Evolutionary conservation across 73 alveolate species (phyloP).

Genomic region (Paramecium biaurelia): DNA sequence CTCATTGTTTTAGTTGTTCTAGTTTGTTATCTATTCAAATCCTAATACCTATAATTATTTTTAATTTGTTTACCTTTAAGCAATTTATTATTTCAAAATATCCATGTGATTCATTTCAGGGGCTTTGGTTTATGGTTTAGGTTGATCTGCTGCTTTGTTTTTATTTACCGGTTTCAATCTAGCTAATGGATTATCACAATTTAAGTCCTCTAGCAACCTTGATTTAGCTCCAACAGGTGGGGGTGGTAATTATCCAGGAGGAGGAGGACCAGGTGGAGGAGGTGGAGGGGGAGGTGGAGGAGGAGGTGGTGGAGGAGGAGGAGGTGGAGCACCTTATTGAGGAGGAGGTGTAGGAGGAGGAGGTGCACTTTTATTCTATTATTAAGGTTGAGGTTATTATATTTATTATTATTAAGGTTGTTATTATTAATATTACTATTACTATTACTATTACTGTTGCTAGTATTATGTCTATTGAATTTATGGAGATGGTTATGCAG

Average conservation of each 20-base stretch:
- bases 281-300: constrained; percentile 57
- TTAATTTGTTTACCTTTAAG: not conserved
- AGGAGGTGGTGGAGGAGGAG: constrained; percentile 55
- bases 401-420: not conserved
- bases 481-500: not conserved
- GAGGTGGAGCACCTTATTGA: not conserved
- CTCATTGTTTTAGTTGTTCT: not conserved
- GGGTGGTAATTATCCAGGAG: constrained; percentile 40
- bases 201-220: not conserved
- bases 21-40: not conserved
- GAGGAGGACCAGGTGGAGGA: constrained; percentile 55
- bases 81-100: not conserved
- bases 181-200: constrained; percentile 44
- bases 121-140: not conserved
- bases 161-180: constrained; percentile 3
- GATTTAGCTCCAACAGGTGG: not conserved
- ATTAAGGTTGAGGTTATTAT: not conserved
- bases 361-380: not conserved
- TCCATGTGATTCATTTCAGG: constrained; percentile 37
- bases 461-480: not conserved
- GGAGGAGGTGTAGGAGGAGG: constrained; percentile 55
- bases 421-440: not conserved
- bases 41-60: not conserved
- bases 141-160: not conserved
- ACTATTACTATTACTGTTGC: not conserved